Evolutionary conservation across 2,329 filamentous ascomycete species (phyloP).

Genomic region (Septoria petroselini): DNA sequence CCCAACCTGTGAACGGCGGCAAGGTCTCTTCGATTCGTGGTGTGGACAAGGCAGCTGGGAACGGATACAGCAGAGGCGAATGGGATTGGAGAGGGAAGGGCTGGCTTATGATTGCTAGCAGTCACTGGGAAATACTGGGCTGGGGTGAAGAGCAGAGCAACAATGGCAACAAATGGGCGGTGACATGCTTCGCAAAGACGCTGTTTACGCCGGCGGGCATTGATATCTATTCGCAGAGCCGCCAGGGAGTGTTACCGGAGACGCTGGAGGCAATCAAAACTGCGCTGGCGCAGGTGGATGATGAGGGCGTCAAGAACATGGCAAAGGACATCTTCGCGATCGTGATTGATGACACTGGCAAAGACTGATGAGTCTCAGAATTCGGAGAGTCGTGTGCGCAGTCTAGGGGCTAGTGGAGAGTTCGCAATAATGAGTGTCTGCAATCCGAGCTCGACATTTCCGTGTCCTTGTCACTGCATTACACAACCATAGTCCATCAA

Average conservation of each 20-base stretch:
- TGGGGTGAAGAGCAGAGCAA: constrained; percentile 58
- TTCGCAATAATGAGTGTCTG: too few species aligned
- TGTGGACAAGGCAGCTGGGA: constrained; percentile 54
- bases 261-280: constrained; percentile 57
- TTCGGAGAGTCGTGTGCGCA: too few species aligned
- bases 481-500: too few species aligned
- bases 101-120: constrained; percentile 66
- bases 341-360: constrained; percentile 35
- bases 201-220: constrained; percentile 79
- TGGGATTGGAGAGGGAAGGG: constrained; percentile 81
- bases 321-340: constrained; percentile 50
- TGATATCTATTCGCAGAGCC: constrained; percentile 69
- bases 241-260: constrained; percentile 57
- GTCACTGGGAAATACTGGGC: constrained; percentile 78
- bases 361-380: too few species aligned
- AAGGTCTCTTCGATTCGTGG: constrained; percentile 62
- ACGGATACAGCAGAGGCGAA: constrained; percentile 37
- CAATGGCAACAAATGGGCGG: constrained; percentile 58
- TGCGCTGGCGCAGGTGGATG: constrained; percentile 53
- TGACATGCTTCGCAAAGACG: constrained; percentile 82
- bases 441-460: too few species aligned
- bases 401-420: too few species aligned
- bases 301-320: constrained; percentile 54
- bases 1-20: constrained; percentile 54
- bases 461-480: too few species aligned